These are phyloP conservation scores for Claviceps paspali DNA, from an alignment of 2,329 filamentous ascomycete species.

Conservation along the genomic window DNA sequence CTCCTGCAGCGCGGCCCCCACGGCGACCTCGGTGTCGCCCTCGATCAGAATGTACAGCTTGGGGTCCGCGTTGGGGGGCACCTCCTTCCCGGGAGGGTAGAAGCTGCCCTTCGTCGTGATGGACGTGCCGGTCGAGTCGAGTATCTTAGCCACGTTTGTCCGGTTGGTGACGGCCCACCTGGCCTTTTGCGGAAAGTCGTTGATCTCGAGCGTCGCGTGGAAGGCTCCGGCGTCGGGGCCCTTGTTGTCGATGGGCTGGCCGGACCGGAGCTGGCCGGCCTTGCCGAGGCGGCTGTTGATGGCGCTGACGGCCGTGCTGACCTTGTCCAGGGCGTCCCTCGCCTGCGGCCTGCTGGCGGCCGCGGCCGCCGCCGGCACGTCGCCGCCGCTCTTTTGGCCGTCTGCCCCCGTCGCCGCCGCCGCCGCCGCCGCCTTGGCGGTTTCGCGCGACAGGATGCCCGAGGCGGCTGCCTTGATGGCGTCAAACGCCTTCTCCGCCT, in stretches of 20 bases:
- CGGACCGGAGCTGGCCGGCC: constrained; percentile 75
- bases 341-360: constrained; percentile 35
- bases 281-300: constrained; percentile 86
- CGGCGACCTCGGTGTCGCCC: constrained; percentile 86
- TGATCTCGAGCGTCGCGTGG: constrained; percentile 96
- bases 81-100: constrained; percentile 70
- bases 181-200: constrained; percentile 97
- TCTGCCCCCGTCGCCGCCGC: constrained; percentile 10
- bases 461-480: constrained; percentile 49
- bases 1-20: constrained; percentile 81
- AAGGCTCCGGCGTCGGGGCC: constrained; percentile 92
- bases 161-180: constrained; percentile 97
- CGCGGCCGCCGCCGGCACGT: constrained; percentile 21
- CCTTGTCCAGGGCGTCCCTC: constrained; percentile 66
- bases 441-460: constrained; percentile 37
- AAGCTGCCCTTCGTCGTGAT: constrained; percentile 96
- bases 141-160: constrained; percentile 95
- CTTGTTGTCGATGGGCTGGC: constrained; percentile 95
- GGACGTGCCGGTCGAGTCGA: constrained; percentile 85
- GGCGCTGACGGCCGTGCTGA: constrained; percentile 75
- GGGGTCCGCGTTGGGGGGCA: constrained; percentile 58
- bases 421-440: constrained; percentile 26
- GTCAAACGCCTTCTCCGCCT: constrained; percentile 52
- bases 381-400: no score
- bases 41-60: constrained; percentile 97